Base-by-base conservation (phyloP, 2,329 filamentous ascomycete species). In the Botryotinia convoluta region DNA sequence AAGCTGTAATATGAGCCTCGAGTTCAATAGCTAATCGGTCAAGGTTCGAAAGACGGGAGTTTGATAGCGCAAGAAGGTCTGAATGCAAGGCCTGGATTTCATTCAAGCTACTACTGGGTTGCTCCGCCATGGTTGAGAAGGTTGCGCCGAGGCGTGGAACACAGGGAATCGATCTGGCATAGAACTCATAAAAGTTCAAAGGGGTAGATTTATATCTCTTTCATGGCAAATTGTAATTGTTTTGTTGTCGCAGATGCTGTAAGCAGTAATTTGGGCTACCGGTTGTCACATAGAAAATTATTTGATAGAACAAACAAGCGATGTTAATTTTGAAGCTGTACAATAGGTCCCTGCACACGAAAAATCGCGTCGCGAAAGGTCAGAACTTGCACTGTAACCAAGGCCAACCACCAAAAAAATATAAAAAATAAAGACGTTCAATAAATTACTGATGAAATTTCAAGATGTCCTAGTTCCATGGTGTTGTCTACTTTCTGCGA, bases 21-120 rank as follows among this genome's bases (percentile, higher is more conserved):
- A 98, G 86, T 80, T 89, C 87, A 69, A 84, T 80, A 78, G 89
- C 87, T 73, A 92, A 86, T 77, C 93, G 89, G 75, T 95, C 91
- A 57, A 93, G 84, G 75, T 91, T 90, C 45, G 91, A 87, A 69
- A 94, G 83, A 42, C 91, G 89, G 73, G 90, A 89, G 79, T 96
- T 91, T 76, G 89, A 89, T 78, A 96, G 87, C 73, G 92, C 90
- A 78, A 92, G 86, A 75, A 99, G 89, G 84, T 97, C 94, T 82
- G 92, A 90, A 83, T 97, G 93, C 79, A 99, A 90, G 82, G 90
- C 91, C 84, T 95, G 91, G 79, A 98, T 89, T 83, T 90, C 89
- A 80, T 91, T 91, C 80, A 97, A 87, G 80, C 88, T 89, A 81
- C 88, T 89, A 81, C 90, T 71, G 18, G 42, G 90, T 81, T 89